Base-by-base conservation (phyloP, 2,329 filamentous ascomycete species). In the Lasiodiplodia sp. region DNA sequence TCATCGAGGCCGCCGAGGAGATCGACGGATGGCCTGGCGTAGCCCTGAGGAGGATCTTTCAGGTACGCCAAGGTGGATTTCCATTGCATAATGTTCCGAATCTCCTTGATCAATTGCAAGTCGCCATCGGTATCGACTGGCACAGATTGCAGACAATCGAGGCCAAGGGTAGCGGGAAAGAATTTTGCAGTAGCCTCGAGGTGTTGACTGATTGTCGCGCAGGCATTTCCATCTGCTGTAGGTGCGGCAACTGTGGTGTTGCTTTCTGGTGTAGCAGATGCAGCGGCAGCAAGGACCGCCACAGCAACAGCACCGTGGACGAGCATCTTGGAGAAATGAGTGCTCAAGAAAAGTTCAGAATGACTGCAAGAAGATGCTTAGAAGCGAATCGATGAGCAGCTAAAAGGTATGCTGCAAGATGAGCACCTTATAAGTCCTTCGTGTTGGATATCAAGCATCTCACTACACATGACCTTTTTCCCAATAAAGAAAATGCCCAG, bases 21-120 rank as follows among this genome's bases (percentile, higher is more conserved):
- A 68, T 82, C 81, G 7, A 82, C 75, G 0, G 78, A 73, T 51
- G 78, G 72, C 58, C 81, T 78, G 0, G 76, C 76, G 63, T 79
- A 80, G 14, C 73, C 76, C 25, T 73, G 52, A 5, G 78, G 79
- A 2, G 80, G 79, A 37, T 77, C 74, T 34, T 79, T 79, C 6
- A 82, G 73, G 60, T 80, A 82, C 2, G 74, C 77, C 12, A 82
- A 70, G 21, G 78, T 79, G 11, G 77, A 79, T 56, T 83, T 79
- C 73, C 80, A 82, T 53, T 79, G 73, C 4, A 78, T 66, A 44
- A 78, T 78, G 16, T 76, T 67, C 63, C 78, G 78, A 49, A 81
- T 62, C 23, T 80, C 77, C 8, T 77, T 73, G 51, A 81, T 73
- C 31, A 79, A 69, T 37, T 76, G 70, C 7, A 73, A 52, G 51